Conservation (phyloP, 257 asterid species). For the Fraxinus cuspidata region DNA sequence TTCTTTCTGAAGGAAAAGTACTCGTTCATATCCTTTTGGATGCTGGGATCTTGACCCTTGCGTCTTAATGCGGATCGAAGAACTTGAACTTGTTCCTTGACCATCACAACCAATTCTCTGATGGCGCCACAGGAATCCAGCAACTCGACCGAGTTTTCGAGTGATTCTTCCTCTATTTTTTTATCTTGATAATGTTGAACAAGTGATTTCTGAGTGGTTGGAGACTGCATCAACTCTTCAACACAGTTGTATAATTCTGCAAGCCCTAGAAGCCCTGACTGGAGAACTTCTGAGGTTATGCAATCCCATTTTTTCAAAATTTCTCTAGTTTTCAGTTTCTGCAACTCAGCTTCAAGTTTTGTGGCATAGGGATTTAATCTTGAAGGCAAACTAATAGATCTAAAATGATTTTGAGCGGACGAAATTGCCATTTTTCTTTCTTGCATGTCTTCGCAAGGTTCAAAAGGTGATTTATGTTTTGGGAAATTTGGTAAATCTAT, state of each 20-base stretch:
- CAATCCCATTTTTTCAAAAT: slow-evolving; percentile 23
- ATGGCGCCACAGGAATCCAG: slow-evolving; percentile 62
- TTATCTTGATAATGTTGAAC: slow-evolving; percentile 35
- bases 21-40: slow-evolving; percentile 45
- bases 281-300: slow-evolving; percentile 38
- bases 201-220: slow-evolving; percentile 26
- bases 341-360: slow-evolving; percentile 29
- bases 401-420: slow-evolving; percentile 21
- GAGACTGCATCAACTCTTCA: slow-evolving; percentile 32
- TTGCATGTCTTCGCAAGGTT: too few species aligned
- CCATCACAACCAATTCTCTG: slow-evolving; percentile 39
- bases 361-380: slow-evolving; percentile 28
- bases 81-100: slow-evolving; percentile 45
- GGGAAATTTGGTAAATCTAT: neutral
- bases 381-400: slow-evolving; percentile 51
- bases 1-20: slow-evolving; percentile 13
- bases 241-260: slow-evolving; percentile 50
- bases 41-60: slow-evolving; percentile 46
- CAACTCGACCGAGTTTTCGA: slow-evolving; percentile 49
- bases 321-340: slow-evolving; percentile 42
- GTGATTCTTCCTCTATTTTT: slow-evolving; percentile 36
- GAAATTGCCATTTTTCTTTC: slow-evolving; percentile 32
- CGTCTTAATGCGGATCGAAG: slow-evolving; percentile 73
- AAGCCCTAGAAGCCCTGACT: slow-evolving; percentile 37
- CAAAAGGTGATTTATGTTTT: neutral